Conservation (phyloP, 2,329 filamentous ascomycete genomes). For the Penicillium sclerotigenum region DNA sequence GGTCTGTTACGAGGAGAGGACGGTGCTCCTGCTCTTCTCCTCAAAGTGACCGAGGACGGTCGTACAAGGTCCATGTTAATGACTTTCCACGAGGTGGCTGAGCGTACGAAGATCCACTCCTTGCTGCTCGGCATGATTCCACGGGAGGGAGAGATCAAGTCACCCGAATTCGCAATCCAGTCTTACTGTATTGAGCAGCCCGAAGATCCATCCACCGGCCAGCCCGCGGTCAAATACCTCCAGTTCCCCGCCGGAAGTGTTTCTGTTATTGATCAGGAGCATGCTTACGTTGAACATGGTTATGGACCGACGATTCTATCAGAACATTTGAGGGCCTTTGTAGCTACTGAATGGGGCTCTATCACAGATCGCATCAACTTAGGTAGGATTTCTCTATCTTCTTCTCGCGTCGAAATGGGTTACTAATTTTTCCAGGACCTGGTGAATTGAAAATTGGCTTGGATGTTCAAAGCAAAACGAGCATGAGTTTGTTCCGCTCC, state of each 20-base stretch:
- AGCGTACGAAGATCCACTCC: conserved; percentile 68
- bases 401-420: background rate
- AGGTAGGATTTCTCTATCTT: conserved; percentile 37
- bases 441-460: conserved; percentile 69
- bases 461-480: conserved; percentile 59
- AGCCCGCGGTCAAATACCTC: conserved; percentile 31
- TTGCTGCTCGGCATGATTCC: conserved; percentile 71
- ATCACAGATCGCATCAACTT: conserved; percentile 82
- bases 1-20: conserved; percentile 71
- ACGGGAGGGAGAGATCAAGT: conserved; percentile 65
- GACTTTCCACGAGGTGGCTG: conserved; percentile 70
- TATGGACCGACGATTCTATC: conserved; percentile 68
- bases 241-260: conserved; percentile 39
- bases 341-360: conserved; percentile 72
- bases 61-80: conserved; percentile 70
- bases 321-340: conserved; percentile 70
- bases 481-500: conserved; percentile 66
- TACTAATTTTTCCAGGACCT: conserved; percentile 47
- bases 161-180: conserved; percentile 65
- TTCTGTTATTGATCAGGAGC: conserved; percentile 68
- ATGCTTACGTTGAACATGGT: conserved; percentile 53
- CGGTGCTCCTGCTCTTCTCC: conserved; percentile 64
- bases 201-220: conserved; percentile 32
- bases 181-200: conserved; percentile 60
- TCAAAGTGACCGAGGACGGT: conserved; percentile 66